A percentile compares a stretch with the other conserved stretches of the same genome.
Evolutionary conservation across 2,329 filamentous ascomycete species (phyloP).

Genomic region (Botrytis hyacinthi): DNA sequence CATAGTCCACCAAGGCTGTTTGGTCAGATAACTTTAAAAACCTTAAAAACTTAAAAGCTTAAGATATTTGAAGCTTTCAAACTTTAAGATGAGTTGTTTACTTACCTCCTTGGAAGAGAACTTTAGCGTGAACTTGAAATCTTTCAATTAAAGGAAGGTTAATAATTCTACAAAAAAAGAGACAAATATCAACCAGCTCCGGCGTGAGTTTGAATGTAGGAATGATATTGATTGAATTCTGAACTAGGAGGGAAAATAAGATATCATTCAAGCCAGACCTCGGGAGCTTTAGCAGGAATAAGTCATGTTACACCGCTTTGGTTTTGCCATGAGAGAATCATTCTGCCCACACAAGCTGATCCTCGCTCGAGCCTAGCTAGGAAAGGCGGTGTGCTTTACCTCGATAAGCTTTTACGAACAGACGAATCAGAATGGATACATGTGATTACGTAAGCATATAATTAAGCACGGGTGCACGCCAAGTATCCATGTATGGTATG

Average conservation of each 20-base stretch:
- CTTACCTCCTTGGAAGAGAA: neutral
- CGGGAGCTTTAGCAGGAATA: no score
- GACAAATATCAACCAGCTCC: neutral
- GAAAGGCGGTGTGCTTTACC: no score
- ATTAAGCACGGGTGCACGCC: neutral
- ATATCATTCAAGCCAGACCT: no score
- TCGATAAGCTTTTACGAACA: neutral
- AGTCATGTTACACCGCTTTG: no score
- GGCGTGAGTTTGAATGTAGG: neutral
- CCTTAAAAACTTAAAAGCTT: no score
- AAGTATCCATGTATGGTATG: no score
- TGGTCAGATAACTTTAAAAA: neutral
- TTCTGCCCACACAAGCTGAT: no score
- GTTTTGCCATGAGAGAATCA: no score
- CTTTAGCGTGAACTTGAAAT: neutral
- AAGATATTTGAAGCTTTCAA: no score
- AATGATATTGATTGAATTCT: neutral
- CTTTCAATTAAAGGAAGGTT: neutral
- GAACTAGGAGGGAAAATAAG: neutral
- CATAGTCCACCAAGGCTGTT: neutral
- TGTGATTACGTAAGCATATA: neutral
- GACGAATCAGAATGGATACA: neutral
- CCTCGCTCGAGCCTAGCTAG: no score
- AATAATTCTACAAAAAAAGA: neutral
- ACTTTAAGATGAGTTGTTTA: no score